Percentiles rank a stretch among this genome's conserved stretches.
These are phyloP conservation scores for Populus hybrid DNA, from an alignment of 441 rosid genomes.

Conservation along the genomic window DNA sequence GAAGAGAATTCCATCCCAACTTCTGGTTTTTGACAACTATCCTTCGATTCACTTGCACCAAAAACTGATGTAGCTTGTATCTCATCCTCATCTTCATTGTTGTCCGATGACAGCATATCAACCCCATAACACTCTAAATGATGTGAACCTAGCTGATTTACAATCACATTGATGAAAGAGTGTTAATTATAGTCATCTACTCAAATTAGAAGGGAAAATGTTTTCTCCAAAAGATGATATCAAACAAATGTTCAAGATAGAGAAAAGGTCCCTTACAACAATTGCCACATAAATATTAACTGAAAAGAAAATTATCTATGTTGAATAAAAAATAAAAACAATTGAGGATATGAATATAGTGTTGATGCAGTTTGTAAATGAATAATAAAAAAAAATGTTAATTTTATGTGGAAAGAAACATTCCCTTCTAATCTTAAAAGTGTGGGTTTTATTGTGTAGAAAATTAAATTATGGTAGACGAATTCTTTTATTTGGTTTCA, in stretches of 20 bases:
- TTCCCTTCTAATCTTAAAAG: too few relatives aligned
- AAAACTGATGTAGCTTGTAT: neutral
- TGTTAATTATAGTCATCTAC: neutral
- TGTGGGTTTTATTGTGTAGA: too few relatives aligned
- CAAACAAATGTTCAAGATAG: neutral
- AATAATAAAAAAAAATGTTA: too few relatives aligned
- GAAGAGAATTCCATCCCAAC: slow-evolving; percentile 23
- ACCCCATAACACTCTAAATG: slow-evolving; percentile 6
- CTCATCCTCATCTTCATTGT: neutral
- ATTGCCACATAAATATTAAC: neutral
- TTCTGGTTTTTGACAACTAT: slow-evolving; percentile 6
- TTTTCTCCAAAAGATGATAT: neutral
- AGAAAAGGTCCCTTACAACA: neutral
- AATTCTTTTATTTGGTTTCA: too few relatives aligned
- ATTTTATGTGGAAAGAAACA: too few relatives aligned
- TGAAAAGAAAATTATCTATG: neutral
- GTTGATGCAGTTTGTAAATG: too few relatives aligned
- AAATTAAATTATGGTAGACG: too few relatives aligned
- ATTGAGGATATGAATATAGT: too few relatives aligned
- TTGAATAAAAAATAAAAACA: too few relatives aligned
- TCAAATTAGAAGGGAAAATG: neutral
- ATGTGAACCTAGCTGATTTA: neutral
- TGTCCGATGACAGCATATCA: neutral
- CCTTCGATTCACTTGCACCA: neutral
- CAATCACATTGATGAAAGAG: neutral